These are phyloP conservation scores for Termitomyces heimii DNA, from an alignment of 768 basidiomycete species.

Conservation along the genomic window DNA sequence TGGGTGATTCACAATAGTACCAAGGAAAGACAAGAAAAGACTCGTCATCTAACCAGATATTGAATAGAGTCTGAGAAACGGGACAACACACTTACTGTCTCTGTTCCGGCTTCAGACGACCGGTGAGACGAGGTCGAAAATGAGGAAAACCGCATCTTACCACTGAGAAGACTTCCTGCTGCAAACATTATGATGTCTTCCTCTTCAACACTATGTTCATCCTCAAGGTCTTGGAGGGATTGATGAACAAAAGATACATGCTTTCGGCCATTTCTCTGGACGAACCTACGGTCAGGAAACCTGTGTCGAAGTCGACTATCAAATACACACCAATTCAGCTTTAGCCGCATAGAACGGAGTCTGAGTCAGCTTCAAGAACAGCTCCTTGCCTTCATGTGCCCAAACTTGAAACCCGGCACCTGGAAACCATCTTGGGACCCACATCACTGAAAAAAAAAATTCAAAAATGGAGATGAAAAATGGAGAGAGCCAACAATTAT, in stretches of 20 bases:
- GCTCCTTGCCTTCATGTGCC: neutral
- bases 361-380: neutral
- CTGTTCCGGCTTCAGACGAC: no score
- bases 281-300: no score
- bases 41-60: neutral
- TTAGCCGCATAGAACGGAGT: neutral
- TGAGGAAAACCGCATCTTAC: no score
- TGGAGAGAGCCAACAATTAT: no score
- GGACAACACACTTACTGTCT: neutral
- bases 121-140: no score
- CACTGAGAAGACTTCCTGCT: neutral
- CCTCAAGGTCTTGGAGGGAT: neutral
- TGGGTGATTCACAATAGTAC: neutral
- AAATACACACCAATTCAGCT: neutral
- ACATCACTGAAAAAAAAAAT: neutral
- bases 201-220: neutral
- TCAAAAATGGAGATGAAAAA: neutral
- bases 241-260: neutral
- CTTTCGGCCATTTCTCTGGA: neutral
- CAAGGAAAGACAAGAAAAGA: neutral
- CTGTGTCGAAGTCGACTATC: no score
- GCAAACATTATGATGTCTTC: neutral
- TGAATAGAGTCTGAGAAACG: neutral
- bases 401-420: neutral
- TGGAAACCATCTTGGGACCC: neutral